Percentiles rank a stretch among this genome's conserved stretches.
phyloP scores from a whole-genome alignment of 129 eudicot genomes.

The Lactuca sativa region DNA sequence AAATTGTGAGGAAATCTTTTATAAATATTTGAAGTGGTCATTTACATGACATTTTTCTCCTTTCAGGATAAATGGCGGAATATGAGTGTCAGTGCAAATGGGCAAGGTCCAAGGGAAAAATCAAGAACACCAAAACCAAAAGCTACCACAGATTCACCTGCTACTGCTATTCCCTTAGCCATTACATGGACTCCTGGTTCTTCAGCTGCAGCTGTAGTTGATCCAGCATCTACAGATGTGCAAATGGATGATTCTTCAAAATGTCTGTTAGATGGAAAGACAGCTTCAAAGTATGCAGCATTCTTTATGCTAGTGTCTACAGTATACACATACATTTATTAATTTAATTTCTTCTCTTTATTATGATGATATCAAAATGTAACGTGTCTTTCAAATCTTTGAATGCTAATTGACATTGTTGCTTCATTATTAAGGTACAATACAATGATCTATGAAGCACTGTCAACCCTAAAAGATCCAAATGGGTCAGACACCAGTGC shows the following conservation, averaged over 20 bases:
- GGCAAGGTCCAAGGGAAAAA: slow-evolving; percentile 72
- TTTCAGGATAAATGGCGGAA: slow-evolving; percentile 89
- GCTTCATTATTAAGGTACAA: slow-evolving; percentile 53
- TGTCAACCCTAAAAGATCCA: slow-evolving; percentile 60
- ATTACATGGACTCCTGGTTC: slow-evolving; percentile 37
- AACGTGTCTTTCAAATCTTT: background rate
- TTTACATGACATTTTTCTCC: background rate
- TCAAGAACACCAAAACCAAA: slow-evolving; percentile 60
- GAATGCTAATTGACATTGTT: slow-evolving; percentile 16
- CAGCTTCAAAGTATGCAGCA: slow-evolving; percentile 54
- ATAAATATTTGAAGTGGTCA: background rate
- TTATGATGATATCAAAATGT: background rate
- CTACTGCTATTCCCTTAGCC: slow-evolving; percentile 43
- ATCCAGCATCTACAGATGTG: slow-evolving; percentile 41
- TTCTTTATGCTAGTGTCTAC: background rate
- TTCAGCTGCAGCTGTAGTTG: slow-evolving; percentile 32
- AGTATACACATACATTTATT: background rate
- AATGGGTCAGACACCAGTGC: slow-evolving; percentile 65
- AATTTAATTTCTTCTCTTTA: background rate
- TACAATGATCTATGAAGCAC: slow-evolving; percentile 74
- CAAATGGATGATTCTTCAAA: slow-evolving; percentile 58
- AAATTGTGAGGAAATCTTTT: background rate
- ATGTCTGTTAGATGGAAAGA: slow-evolving; percentile 51
- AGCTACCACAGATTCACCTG: slow-evolving; percentile 48
- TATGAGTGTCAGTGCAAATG: slow-evolving; percentile 73